Percentiles rank a stretch among this genome's conserved stretches.
Evolutionary conservation across 73 alveolate genomes (phyloP).

Genomic region (Tetrahymena thermophila): DNA sequence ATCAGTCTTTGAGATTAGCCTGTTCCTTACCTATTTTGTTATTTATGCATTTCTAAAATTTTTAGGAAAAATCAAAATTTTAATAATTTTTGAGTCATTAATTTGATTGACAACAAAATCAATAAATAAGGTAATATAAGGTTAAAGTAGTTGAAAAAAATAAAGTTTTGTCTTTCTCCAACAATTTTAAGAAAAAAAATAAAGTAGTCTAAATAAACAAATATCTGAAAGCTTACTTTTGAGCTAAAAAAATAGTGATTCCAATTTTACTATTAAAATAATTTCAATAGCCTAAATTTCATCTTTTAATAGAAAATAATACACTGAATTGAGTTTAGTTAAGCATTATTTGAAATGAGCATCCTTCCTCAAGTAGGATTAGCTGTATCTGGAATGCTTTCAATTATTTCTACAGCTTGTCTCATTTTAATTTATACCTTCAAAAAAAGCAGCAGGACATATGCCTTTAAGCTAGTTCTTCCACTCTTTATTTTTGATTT

Average conservation of each 20-base stretch:
- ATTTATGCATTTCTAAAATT: neutral
- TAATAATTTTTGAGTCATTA: neutral
- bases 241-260: neutral
- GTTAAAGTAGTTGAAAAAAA: neutral
- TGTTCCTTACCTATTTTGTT: neutral
- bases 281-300: neutral
- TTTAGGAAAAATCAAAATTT: neutral
- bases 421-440: neutral
- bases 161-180: neutral
- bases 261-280: neutral
- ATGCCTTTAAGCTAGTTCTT: neutral
- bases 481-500: neutral
- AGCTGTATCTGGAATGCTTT: neutral
- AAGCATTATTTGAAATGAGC: neutral
- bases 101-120: neutral
- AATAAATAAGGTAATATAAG: neutral
- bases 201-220: neutral
- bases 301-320: neutral
- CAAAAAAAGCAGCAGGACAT: neutral
- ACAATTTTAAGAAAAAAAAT: neutral
- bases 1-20: neutral
- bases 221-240: neutral
- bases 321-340: neutral
- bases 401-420: neutral
- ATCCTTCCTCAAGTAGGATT: constrained; percentile 1